Conservation (phyloP, 331 rosid genomes). For the Phaseolus coccineus region DNA sequence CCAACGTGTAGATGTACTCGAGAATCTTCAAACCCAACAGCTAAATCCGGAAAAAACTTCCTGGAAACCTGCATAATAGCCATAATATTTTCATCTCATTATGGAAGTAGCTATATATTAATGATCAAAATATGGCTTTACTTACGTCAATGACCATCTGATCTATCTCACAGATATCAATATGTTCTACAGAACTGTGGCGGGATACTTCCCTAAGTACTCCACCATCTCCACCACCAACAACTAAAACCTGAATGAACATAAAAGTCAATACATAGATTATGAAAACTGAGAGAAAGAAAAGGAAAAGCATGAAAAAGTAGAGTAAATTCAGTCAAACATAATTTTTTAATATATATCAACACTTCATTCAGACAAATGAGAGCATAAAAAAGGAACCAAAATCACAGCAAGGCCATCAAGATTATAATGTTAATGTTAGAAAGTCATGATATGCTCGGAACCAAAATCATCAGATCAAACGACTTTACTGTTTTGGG, state of each 20-base stretch:
- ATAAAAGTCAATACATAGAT: conserved; percentile 6
- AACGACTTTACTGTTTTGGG: conserved; percentile 72
- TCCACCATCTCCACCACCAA: conserved; percentile 98
- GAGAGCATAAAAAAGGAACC: not conserved
- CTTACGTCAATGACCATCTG: conserved; percentile 97
- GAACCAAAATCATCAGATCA: conserved; percentile 13
- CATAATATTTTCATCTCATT: conserved; percentile 26
- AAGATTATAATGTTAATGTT: not conserved
- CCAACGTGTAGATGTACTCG: conserved; percentile 90
- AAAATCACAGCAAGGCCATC: conserved; percentile 4
- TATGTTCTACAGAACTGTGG: conserved; percentile 82
- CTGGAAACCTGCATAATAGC: conserved; percentile 71
- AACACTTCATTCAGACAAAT: conserved; percentile 19
- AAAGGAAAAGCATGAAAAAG: conserved; percentile 7
- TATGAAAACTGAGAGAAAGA: not conserved
- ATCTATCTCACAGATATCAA: conserved; percentile 97
- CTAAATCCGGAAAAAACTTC: conserved; percentile 80
- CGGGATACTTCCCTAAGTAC: conserved; percentile 92
- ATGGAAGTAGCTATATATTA: conserved; percentile 4
- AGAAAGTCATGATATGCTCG: not conserved
- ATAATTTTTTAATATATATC: conserved; percentile 1
- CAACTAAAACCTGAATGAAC: conserved; percentile 79
- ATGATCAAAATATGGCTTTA: conserved; percentile 25
- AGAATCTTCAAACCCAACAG: conserved; percentile 91
- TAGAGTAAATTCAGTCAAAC: conserved; percentile 15